phyloP scores from a whole-genome alignment of 345 rosid species.

The Hibiscus trionum region DNA sequence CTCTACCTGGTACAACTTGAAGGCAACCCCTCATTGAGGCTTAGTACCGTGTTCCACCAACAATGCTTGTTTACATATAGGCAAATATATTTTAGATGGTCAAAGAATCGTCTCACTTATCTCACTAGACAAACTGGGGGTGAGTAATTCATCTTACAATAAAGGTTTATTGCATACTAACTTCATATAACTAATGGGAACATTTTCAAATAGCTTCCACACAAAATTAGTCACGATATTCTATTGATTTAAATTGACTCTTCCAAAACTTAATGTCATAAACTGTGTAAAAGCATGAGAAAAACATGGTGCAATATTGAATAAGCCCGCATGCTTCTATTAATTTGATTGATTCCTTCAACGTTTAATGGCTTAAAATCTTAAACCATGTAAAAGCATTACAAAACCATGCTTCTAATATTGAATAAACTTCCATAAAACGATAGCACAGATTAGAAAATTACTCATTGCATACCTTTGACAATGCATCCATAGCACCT shows the following conservation, averaged over 20 bases:
- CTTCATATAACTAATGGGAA: background rate
- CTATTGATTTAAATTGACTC: background rate
- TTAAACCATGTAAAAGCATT: background rate
- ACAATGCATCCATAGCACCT: conserved; percentile 96
- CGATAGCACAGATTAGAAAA: conserved; percentile 16
- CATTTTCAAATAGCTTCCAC: background rate
- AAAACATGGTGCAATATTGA: background rate
- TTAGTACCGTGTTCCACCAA: background rate
- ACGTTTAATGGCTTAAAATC: background rate
- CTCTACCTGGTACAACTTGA: background rate
- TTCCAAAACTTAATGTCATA: background rate
- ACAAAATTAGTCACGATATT: background rate
- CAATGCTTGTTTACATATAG: background rate
- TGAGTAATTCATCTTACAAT: background rate
- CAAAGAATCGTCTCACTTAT: background rate
- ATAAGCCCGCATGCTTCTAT: background rate
- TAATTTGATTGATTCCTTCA: background rate
- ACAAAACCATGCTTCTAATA: background rate
- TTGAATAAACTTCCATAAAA: background rate
- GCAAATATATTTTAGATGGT: background rate
- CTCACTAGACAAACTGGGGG: background rate
- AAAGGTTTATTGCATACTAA: background rate
- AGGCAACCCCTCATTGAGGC: background rate
- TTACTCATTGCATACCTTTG: conserved; percentile 71
- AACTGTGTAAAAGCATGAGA: background rate